Evolutionary conservation across 345 rosid genomes (phyloP), one percentile per base, ranked within the genome.

Genomic region (Moricandia moricandioides): DNA sequence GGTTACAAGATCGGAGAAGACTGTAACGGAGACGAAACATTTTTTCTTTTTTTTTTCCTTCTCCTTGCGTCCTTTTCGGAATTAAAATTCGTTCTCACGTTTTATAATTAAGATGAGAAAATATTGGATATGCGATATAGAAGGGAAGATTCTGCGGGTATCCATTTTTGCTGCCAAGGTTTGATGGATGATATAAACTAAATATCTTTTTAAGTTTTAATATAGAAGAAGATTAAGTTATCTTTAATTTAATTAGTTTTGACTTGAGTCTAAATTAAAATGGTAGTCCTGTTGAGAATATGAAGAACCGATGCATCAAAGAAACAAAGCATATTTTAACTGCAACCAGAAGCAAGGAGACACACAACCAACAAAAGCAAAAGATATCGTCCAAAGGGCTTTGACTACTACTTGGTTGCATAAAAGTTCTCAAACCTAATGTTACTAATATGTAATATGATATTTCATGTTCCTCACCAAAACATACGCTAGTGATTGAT

Each of bases 11-110:
- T 56, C 85, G 85, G 67, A 85, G 85, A 75, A 62, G 77, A 74
- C 79, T 73, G 64, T 73, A 72, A 58, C 85, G 80, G 70, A 78
- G 83, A 75, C 82, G 93, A 62, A 87, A 81, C 92, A 90, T 87
- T 52, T 37, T 8, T 55, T 1, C 6, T 33, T 10, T 5, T 21
- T 55, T 5, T 13, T 9, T 9, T 8, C 4, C n/a, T 39, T 5
- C 1, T n/a, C 1, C 11, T 69, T 21, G 79, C 74, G 74, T 62
- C 64, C 13, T 76, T 63, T 55, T 56, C 75, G 60, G 75, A 77
- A 70, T 43, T 69, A 13, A 63, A 39, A 30, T 21, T 62, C 24
- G 16, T 30, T 62, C 17, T 16, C 33, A 35, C 18, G 55, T 49
- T 68, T 60, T 18, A 8, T 8, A 12, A 43, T 45, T 47, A 12